Base-by-base conservation (phyloP, 148 eudicot genomes). In the Persicaria tinctoria region DNA sequence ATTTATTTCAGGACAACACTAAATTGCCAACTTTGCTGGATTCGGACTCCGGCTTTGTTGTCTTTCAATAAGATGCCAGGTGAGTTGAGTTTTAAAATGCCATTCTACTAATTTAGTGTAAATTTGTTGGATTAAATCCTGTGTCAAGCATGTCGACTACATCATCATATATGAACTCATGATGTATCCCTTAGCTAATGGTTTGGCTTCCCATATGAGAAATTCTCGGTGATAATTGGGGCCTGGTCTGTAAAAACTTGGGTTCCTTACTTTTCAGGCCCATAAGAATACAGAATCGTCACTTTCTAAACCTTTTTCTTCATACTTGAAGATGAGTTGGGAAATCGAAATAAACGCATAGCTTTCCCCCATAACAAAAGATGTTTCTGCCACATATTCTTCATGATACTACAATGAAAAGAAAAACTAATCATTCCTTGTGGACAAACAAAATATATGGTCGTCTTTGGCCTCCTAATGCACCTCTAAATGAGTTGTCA, bases 21-120 rank as follows among this genome's bases (percentile, higher is more conserved):
- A 66, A 54, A 73, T 41, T 56, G 76, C 46, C 75, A 70, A 53
- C 75, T 76, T 66, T 18, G 84, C 76, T 84, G 82, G 86, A 83
- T 77, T 81, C 86, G 79, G 53, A 53, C 80, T 82, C 84, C 87
- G 63, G 78, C 78, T 73, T 80, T 84, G 44, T 68, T 73, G 27
- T 74, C 80, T 51, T 60, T 60, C 66, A 76, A 60, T 74, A 51
- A 70, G 53, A 74, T 75, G 54, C 38, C 70, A 62, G 51, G 69
- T 73, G 75, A 92, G 89, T 89, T 90, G 80, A 79, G 83, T 44
- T 55, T 48, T 64, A n/a, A 46, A 56, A 45, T 12, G 41, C 12
- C 46, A 46, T 6, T 77, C 10, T 69, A 38, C 3, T 80, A 3
- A n/a, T 73, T 38, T 69, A 56, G 17, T 50, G 46, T 51, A 60